Base-by-base conservation (phyloP, 306 rosid species). In the Glycine tomentella region DNA sequence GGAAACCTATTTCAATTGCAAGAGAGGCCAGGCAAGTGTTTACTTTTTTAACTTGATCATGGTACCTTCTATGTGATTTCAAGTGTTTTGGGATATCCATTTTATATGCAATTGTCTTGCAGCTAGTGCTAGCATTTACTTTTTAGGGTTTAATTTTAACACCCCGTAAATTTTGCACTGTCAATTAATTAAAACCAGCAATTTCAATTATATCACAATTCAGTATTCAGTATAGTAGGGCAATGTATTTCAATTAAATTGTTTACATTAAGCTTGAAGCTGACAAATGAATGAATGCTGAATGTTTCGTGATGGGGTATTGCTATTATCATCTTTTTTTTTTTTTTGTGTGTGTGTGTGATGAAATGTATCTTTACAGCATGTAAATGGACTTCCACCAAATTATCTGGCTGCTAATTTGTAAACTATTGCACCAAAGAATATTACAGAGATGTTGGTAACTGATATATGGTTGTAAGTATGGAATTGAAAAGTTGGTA, bases 1-100 rank as follows among this genome's bases (percentile, higher is more conserved):
- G 86, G 99, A 95, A 88, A 95, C 99, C 58, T 93, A 89, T 80
- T 95, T 95, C 94, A 91, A 93, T 79, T 95, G 99, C 95, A 95
- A 95, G 81, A 90, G 99, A 82, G 99, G 99, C 82, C 99, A 95
- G 93, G 93, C 87, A 84, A 79, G 90, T 78, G 3, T 63, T 36
- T 67, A 33, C 8, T 31, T 16, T 74, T 84, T 25, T 25, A 25
- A 25, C 31, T 25, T 77, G 62, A 36, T 76, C 49, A 7, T 68
- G 17, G 3, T 77, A 36, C 34, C 50, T 63, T 69, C 15, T 63
- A 8, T 83, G 55, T 79, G 62, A 74, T 78, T 72, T 83, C 56
- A 45, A 53, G 10, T 9, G 0, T 52, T 84, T 36, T 34, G 72
- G 59, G 31, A 5, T 36, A 3, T 55, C 76, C 2, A 42, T 61